These are phyloP conservation scores for sweet orange (Citrus sinensis) DNA, from an alignment of 345 rosid genomes.

Conservation along the genomic window DVS_A1.0 CM039167.1:1930501-1931000, in stretches of 20 bases:
- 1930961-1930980: conserved; percentile 73
- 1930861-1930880: not conserved
- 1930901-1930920: conserved; percentile 63
- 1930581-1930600: not conserved
- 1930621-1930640: not conserved
- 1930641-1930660: not conserved
- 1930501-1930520: conserved; percentile 7
- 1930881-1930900: not conserved
- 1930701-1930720: not conserved
- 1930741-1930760: not conserved
- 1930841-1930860: not conserved
- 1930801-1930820: not conserved
- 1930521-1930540: conserved; percentile 3
- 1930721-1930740: not conserved
- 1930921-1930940: conserved; percentile 77
- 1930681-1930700: not conserved
- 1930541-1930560: conserved; percentile 3
- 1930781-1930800: not conserved
- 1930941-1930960: conserved; percentile 76
- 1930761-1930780: not conserved
- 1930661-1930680: not conserved
- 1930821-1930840: not conserved
- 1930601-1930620: not conserved
- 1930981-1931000: conserved; percentile 55
- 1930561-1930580: conserved; percentile 7